Evolutionary conservation across 768 basidiomycete species (phyloP).

Genomic region (Harrya chromipes): DNA sequence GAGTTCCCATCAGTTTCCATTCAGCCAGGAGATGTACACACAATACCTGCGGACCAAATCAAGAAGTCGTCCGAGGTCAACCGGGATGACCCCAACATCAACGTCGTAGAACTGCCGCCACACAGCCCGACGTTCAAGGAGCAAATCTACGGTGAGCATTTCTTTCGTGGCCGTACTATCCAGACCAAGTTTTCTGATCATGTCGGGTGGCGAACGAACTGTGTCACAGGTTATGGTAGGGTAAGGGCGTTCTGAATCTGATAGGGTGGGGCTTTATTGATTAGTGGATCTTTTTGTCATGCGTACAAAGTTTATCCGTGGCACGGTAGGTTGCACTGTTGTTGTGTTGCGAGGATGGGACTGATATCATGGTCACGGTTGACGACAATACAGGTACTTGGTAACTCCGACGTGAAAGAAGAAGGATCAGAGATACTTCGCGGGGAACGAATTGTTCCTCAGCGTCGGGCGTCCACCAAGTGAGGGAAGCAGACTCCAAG

Average conservation of each 20-base stretch:
- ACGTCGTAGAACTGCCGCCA: conserved; percentile 23
- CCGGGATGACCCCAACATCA: conserved; percentile 23
- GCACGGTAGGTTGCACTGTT: conserved; percentile 22
- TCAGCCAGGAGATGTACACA: conserved; percentile 34
- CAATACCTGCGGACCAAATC: conserved; percentile 30
- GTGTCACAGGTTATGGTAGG: conserved; percentile 27
- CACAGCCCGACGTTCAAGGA: conserved; percentile 53
- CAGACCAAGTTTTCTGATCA: background rate
- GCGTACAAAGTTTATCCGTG: conserved; percentile 26
- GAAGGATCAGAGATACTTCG: conserved; percentile 53
- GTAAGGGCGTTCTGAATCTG: conserved; percentile 12
- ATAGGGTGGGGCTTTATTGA: conserved; percentile 2
- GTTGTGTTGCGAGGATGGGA: background rate
- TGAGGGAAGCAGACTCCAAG: background rate
- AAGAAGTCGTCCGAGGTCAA: conserved; percentile 25
- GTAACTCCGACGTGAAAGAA: conserved; percentile 44
- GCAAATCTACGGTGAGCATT: conserved; percentile 48
- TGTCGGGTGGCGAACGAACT: too few relatives aligned
- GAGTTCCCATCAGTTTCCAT: conserved; percentile 29
- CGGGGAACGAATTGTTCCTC: conserved; percentile 41
- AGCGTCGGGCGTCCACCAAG: conserved; percentile 21
- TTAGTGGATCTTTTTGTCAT: too few relatives aligned
- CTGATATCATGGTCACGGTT: background rate
- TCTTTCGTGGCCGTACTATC: background rate
- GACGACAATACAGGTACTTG: conserved; percentile 18